Evolutionary conservation across 2,329 filamentous ascomycete species (phyloP), one percentile per base, ranked within the genome.

Genomic region (Epichloe glyceriae): DNA sequence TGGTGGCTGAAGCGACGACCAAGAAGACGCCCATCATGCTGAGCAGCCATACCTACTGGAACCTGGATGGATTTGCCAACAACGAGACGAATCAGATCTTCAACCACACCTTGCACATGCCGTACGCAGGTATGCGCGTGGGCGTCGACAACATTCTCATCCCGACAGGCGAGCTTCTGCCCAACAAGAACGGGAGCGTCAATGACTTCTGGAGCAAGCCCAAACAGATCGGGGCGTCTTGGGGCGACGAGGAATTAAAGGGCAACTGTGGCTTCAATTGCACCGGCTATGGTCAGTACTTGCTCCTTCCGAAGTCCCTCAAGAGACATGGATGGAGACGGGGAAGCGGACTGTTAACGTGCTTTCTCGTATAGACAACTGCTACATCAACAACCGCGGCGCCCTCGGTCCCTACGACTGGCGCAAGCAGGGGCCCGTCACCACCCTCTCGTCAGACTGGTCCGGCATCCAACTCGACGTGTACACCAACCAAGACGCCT

Each of bases 21-120:
- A 80, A 86, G 69, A 83, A 82, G 69, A 90, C 86, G 5, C 86
- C 86, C 46, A 88, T 91, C 64, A 90, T 91, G 86, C 74, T 91
- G 52, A 86, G 78, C 62, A 76, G 71, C 57, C 73, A 86, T 71
- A 79, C 78, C 7, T 91, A 91, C 73, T 91, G 86, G 86, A 90
- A 90, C 64, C 72, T 91, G 43, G 86, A 90, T 60, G 86, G 82
- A 35, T 91, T 86, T 60, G 75, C 83, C 60, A 88, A 89, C 68
- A 79, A 83, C 52, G 74, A 85, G 62, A 86, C 83, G 2, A 71
- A 73, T 52, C 72, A 70, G 2, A 75, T 77, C 14, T 72, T 86
- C 50, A 86, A 89, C 69, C 83, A 89, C 70, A 84, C 82, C 14
- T 73, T 90, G 44, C 74, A 82, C 63, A 63, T 90, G 62, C 86